A percentile compares a stretch with the other conserved stretches of the same genome.
Evolutionary conservation across 139 green algal species (phyloP).

Genomic region (Coelastrella sp.): DNA sequence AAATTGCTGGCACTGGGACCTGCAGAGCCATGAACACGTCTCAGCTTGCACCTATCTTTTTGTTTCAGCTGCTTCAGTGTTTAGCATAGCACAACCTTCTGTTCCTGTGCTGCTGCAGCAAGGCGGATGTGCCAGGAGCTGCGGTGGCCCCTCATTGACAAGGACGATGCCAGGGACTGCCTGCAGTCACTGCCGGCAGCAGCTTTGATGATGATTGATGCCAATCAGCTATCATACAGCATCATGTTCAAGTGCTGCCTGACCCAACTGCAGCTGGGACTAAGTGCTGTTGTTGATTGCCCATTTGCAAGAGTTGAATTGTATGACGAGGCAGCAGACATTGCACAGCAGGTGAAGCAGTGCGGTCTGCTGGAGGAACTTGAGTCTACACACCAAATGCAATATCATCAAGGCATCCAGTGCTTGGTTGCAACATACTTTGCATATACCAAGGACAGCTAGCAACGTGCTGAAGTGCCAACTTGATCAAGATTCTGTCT

Average conservation of each 20-base stretch:
- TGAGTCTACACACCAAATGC: not conserved
- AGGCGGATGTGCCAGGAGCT: constrained; percentile 57
- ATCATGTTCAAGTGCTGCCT: constrained; percentile 71
- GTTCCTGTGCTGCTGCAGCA: not conserved
- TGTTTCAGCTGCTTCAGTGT: not conserved
- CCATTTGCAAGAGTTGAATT: constrained; percentile 72
- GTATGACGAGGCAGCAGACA: constrained; percentile 55
- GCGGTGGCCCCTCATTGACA: constrained; percentile 77
- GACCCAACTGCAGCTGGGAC: constrained; percentile 63
- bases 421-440: not conserved
- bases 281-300: constrained; percentile 76
- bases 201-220: constrained; percentile 35
- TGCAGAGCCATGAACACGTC: not conserved
- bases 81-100: not conserved
- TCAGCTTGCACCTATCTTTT: not conserved
- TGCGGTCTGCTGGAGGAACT: not conserved
- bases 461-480: too few species aligned
- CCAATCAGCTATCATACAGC: constrained; percentile 81
- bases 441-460: too few species aligned
- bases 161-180: constrained; percentile 81
- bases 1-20: too few species aligned
- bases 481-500: not conserved
- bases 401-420: not conserved
- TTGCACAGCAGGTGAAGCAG: constrained; percentile 49
- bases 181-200: constrained; percentile 31